phyloP scores from a whole-genome alignment of 495 filamentous ascomycete genomes.

The Rhizodiscina lignyota region DNA sequence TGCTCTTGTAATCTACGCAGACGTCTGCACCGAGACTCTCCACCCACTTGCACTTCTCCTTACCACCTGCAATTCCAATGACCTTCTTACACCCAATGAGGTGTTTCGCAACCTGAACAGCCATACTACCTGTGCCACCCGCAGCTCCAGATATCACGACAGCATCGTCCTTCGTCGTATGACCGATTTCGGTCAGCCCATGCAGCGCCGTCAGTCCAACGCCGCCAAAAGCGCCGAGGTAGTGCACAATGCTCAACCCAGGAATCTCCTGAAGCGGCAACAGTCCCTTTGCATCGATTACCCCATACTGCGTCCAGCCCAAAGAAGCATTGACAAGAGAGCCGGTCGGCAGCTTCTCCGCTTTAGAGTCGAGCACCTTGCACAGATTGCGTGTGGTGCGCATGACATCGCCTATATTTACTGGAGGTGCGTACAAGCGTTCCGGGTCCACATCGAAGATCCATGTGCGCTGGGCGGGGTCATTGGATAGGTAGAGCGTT shows the following conservation, averaged over 20 bases:
- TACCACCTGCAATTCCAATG: constrained; percentile 47
- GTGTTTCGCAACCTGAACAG: constrained; percentile 36
- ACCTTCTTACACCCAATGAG: constrained; percentile 35
- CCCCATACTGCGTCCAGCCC: constrained; percentile 35
- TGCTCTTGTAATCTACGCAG: constrained; percentile 50
- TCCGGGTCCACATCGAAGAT: constrained; percentile 32
- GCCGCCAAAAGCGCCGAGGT: constrained; percentile 32
- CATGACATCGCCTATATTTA: constrained; percentile 51
- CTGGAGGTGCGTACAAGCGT: constrained; percentile 50
- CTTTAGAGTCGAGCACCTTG: constrained; percentile 32
- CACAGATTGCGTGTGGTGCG: constrained; percentile 36
- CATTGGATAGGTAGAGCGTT: constrained; percentile 53
- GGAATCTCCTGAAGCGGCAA: constrained; percentile 18
- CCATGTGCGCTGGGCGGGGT: constrained; percentile 73
- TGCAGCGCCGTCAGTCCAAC: constrained; percentile 36
- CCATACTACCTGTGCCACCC: constrained; percentile 29
- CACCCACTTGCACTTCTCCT: constrained; percentile 47
- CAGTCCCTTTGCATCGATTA: constrained; percentile 21
- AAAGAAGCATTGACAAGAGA: constrained; percentile 23
- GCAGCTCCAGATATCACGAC: constrained; percentile 34
- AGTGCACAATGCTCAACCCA: constrained; percentile 26
- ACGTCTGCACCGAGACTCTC: constrained; percentile 46
- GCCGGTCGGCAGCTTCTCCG: constrained; percentile 18
- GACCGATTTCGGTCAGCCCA: constrained; percentile 27
- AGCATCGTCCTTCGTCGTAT: constrained; percentile 20